Evolutionary conservation across 306 rosid genomes (phyloP), one percentile per base, ranked within the genome.

Genomic region (Ammopiptanthus mongolicus): DNA sequence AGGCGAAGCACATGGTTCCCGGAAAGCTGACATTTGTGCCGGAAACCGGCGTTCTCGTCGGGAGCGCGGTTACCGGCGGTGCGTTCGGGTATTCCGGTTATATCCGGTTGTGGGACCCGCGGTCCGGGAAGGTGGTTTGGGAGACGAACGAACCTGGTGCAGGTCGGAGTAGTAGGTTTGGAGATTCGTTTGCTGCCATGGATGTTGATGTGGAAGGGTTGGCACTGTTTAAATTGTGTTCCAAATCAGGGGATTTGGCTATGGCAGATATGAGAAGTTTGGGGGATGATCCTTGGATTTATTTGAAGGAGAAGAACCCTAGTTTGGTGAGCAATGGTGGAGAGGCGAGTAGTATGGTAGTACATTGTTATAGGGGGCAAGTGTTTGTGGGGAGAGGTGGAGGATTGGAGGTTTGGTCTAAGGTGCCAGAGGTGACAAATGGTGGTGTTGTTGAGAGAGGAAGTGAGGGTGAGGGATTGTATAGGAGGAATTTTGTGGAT

Each of bases 121-220:
- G 93, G 86, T 84, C 89, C 0, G 88, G 90, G 0, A 63, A 77
- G 22, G 93, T 94, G 68, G 86, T 91, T 57, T 94, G 97, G 97
- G 97, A 94, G 69, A 84, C 87, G 55, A 85, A 77, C 60, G 97
- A 91, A 83, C 98, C 97, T 0, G 97, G 98, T 1, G 87, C 95
- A 46, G 95, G 97, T 0, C 83, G 95, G 63, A 94, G 91, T 65
- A 86, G 90, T 47, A 77, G 98, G 79, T 90, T 86, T 62, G 96
- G 97, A 3, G 98, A 91, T 69, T 84, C 96, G 0, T 94, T 94
- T 25, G 88, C 96, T 0, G 90, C 81, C 31, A 85, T 90, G 23
- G 97, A 79, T 5, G 95, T 80, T 8, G 91, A 94, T 51, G 76
- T 62, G 51, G 97, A 91, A 12, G 86, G 78, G 67, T 81, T 83